Evolutionary conservation across 768 basidiomycete species (phyloP), one percentile per base, ranked within the genome.

Genomic region (Dacryopinax primogenitus): DNA sequence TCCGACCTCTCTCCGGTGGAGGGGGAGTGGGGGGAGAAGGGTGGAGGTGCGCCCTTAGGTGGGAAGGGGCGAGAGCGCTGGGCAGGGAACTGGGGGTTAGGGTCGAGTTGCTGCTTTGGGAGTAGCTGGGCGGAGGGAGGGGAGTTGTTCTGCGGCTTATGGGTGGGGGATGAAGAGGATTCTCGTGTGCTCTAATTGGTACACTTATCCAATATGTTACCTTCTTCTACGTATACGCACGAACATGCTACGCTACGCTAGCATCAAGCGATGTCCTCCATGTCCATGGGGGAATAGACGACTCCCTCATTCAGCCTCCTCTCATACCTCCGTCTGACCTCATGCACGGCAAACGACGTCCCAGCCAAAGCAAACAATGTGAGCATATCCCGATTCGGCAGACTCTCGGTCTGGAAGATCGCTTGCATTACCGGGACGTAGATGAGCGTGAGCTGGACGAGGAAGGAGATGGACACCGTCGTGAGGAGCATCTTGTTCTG

Each of bases 371-470:
- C 75, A 28, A 97, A 73, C 1, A 98, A 79, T 33, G 86, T 82
- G 13, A 78, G 76, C 67, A 98, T 69, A 75, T 98, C 95, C 62
- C 80, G 75, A 36, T 78, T 63, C 33, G 80, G 77, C 15, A 98
- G 78, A 13, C 90, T 85, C 67, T 87, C 90, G 30, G 95, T 97
- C 78, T 97, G 93, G 82, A 97, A 98, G 63, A 97, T 80, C 62
- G 81, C 78, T 75, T 98, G 95, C 82, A 96, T 84, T 69, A 92
- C 80, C 0, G 93, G 90, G 63, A 97, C 82, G 71, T 98, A 98
- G 65, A 98, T 83, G 67, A 97, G 79, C 28, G 82, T 82, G 33
- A 98, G 83, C 76, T 95, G 88, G 41, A 86, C 86, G 67, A 93
- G 36, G 72, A 90, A 87, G 26, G 94, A 96, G 64, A 88, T 80